Percentiles rank a stretch among this genome's conserved stretches.
phyloP scores from a whole-genome alignment of 371 early-diverging fungal species.

The Cokeromyces recurvatus region DNA sequence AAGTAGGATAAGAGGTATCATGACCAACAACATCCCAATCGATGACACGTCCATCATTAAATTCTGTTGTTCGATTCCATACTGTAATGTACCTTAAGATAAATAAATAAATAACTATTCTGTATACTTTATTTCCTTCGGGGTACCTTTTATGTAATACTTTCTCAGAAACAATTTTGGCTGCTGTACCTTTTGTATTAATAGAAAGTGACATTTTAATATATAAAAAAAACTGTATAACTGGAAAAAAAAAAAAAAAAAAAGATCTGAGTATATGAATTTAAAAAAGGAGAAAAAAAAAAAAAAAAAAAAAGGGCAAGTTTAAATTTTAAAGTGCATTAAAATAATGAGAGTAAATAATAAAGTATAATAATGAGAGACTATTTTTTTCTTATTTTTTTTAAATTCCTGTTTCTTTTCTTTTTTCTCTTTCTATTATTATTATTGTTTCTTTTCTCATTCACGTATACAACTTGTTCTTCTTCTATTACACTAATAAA shows the following conservation, averaged over 20 bases:
- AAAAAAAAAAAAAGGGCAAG: too few species aligned
- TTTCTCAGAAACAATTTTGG: constrained; percentile 31
- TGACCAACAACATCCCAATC: constrained; percentile 62
- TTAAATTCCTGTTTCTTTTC: neutral
- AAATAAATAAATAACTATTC: neutral
- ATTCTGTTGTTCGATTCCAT: constrained; percentile 54
- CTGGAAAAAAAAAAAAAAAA: too few species aligned
- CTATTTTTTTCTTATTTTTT: too few species aligned
- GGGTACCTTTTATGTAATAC: constrained; percentile 39
- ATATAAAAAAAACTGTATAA: neutral
- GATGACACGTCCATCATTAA: constrained; percentile 48
- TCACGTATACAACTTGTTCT: too few species aligned
- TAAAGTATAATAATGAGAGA: neutral
- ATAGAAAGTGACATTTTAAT: constrained; percentile 20
- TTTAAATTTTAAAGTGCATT: too few species aligned
- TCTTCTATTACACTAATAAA: too few species aligned
- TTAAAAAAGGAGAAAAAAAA: too few species aligned
- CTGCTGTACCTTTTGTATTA: constrained; percentile 42
- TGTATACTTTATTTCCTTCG: too few species aligned
- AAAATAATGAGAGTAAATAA: too few species aligned
- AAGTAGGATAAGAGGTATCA: constrained; percentile 40
- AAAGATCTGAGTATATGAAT: neutral
- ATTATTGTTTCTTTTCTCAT: neutral
- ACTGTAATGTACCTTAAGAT: constrained; percentile 41
- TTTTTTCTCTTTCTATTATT: constrained; percentile 2